A percentile compares a stretch with the other conserved stretches of the same genome.
phyloP scores from a whole-genome alignment of 176 grass and related monocot genomes.

The Alopecurus myosuroides region DNA sequence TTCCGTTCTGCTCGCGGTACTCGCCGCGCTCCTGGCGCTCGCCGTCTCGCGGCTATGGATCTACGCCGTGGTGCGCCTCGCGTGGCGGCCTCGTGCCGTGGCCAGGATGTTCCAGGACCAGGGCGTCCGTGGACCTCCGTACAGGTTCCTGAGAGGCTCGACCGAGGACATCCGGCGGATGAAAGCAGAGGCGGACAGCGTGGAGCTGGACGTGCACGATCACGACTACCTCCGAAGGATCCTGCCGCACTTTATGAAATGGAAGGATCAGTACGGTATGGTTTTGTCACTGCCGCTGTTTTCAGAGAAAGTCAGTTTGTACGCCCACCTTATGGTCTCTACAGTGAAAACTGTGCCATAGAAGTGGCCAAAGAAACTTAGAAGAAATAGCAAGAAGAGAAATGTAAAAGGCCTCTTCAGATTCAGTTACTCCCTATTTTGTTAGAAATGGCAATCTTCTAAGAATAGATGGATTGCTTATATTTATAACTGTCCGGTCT shows the following conservation, averaged over 20 bases:
- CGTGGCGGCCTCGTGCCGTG: background rate
- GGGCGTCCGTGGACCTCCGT: background rate
- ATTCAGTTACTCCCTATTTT: background rate
- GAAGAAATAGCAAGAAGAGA: too few relatives aligned
- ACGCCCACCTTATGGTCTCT: background rate
- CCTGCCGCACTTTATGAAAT: background rate
- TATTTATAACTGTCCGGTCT: background rate
- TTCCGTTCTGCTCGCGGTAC: background rate
- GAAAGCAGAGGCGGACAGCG: background rate
- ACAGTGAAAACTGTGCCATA: too few relatives aligned
- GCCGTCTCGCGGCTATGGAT: background rate
- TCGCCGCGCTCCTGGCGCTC: background rate
- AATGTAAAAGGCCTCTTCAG: too few relatives aligned
- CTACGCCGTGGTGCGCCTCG: background rate
- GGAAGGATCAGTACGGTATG: background rate
- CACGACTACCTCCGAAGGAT: background rate
- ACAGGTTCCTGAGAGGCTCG: background rate
- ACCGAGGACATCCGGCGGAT: background rate
- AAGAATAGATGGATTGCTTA: background rate
- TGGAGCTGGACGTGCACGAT: background rate
- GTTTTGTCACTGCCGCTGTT: background rate
- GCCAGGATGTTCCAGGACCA: background rate
- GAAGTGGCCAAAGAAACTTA: too few relatives aligned
- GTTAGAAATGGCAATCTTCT: background rate
- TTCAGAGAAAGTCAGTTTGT: background rate